Conservation (phyloP, 495 filamentous ascomycete species). For the Aspergillus asperescens region DNA sequence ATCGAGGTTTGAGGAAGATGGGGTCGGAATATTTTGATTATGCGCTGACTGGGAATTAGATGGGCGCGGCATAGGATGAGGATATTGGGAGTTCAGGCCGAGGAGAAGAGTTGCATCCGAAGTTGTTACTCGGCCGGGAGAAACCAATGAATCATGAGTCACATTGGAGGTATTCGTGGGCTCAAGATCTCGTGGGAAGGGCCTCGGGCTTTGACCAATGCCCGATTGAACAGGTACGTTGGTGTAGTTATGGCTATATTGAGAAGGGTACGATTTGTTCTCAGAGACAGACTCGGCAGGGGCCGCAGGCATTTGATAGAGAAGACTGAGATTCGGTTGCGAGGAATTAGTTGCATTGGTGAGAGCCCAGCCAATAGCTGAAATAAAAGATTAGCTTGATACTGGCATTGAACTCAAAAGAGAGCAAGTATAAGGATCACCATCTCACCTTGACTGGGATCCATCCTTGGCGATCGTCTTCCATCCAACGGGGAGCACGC, state of each 20-base stretch:
- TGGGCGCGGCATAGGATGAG: slow-evolving; percentile 22
- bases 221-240: slow-evolving; percentile 22
- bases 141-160: slow-evolving; percentile 14
- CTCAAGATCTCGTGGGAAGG: slow-evolving; percentile 22
- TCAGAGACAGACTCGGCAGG: slow-evolving; percentile 18
- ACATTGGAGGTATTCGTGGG: slow-evolving; percentile 16
- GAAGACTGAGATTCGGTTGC: slow-evolving; percentile 67
- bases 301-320: slow-evolving; percentile 54
- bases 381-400: slow-evolving; percentile 28
- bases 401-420: slow-evolving; percentile 13
- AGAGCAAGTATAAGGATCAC: not conserved
- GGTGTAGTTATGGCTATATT: slow-evolving; percentile 34
- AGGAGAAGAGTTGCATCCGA: slow-evolving; percentile 28
- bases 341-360: slow-evolving; percentile 79
- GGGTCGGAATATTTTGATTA: slow-evolving; percentile 43
- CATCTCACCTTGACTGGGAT: slow-evolving; percentile 50
- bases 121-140: slow-evolving; percentile 16
- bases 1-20: slow-evolving; percentile 18
- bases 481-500: slow-evolving; percentile 27
- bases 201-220: slow-evolving; percentile 17
- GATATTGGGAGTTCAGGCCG: slow-evolving; percentile 28
- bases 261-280: slow-evolving; percentile 27
- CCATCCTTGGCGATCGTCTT: slow-evolving; percentile 40
- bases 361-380: slow-evolving; percentile 70
- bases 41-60: slow-evolving; percentile 40